Conservation (phyloP, 345 rosid species). For the Boechera divaricarpa region DNA sequence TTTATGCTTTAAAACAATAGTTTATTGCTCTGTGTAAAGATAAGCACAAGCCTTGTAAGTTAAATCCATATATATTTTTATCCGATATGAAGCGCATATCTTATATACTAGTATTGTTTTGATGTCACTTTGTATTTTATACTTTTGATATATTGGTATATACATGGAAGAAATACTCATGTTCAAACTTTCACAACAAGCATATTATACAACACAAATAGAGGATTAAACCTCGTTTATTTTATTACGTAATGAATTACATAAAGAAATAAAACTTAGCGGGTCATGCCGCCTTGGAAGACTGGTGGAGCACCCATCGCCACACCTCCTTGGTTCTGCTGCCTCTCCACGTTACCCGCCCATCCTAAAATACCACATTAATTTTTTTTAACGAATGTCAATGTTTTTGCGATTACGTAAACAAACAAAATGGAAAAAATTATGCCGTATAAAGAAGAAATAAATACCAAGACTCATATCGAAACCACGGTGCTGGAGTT, state of each 20-base stretch:
- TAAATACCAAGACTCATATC: conserved; percentile 51
- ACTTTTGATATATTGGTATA: not conserved
- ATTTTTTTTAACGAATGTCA: not conserved
- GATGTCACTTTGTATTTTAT: not conserved
- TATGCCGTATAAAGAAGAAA: not conserved
- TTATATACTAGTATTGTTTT: no score
- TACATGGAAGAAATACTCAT: not conserved
- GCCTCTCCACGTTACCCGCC: conserved; percentile 28
- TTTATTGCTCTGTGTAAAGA: not conserved
- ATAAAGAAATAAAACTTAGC: not conserved
- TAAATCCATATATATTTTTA: no score
- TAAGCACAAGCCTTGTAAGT: not conserved
- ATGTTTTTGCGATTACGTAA: not conserved
- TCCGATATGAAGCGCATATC: not conserved
- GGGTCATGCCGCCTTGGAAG: conserved; percentile 44
- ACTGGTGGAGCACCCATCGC: conserved; percentile 46
- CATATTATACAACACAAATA: conserved; percentile 19
- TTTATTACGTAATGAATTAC: not conserved
- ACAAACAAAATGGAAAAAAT: not conserved
- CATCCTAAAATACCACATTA: conserved; percentile 24
- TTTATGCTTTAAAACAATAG: no score
- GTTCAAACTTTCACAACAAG: conserved; percentile 1
- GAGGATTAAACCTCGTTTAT: conserved; percentile 6
- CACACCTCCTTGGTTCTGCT: conserved; percentile 40
- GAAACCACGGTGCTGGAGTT: conserved; percentile 55